Base-by-base conservation (phyloP, 176 grass and related monocot genomes). In the Eragrostis nindensis region DNA sequence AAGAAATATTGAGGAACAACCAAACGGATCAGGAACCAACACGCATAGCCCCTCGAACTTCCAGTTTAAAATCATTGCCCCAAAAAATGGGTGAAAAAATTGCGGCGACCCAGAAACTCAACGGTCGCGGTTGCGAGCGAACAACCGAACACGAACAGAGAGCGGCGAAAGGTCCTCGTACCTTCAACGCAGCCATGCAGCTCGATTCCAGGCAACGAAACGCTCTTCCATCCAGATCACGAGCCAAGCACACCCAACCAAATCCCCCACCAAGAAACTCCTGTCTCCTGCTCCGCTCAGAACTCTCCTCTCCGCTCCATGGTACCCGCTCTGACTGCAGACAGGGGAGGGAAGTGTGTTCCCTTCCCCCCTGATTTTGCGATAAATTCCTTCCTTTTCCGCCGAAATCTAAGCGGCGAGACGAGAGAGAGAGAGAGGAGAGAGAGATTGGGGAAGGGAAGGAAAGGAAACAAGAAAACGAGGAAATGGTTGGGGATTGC, bases 401-500 rank as follows among this genome's bases (percentile, higher is more conserved):
- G 26, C 25, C 24, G 45, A 18, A 62, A 49, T 36, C 60, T 13
- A 5, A 55, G 53, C 25, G 78, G 69, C 68, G 60, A 2, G 42
- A 18, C 48, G 53, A 6, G 82, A 5, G 1, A 3, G 70, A 72
- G 59, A 46, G 18, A 32, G 74, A 67, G 18, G n/a, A n/a, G 5
- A 36, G 41, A 7, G 17, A 79, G 16, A 36, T 10, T 6, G 25
- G 60, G 16, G 3, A 11, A 12, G 66, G 21, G 19, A 7, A 57
- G 4, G 15, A 45, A 36, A 19, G 21, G 71, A 11, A 19, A 21
- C 16, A 62, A 6, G 80, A 45, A 70, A 54, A 74, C 1, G 64
- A 39, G 85, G 57, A 22, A 26, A 66, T 50, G 59, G 66, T 46
- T 54, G 66, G 66, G 69, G 59, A 3, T 13, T 71, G 69, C 16